Percentiles rank a stretch among this genome's conserved stretches.
Conservation (phyloP, 306 rosid species). For the Gastrolobium bilobum region DNA sequence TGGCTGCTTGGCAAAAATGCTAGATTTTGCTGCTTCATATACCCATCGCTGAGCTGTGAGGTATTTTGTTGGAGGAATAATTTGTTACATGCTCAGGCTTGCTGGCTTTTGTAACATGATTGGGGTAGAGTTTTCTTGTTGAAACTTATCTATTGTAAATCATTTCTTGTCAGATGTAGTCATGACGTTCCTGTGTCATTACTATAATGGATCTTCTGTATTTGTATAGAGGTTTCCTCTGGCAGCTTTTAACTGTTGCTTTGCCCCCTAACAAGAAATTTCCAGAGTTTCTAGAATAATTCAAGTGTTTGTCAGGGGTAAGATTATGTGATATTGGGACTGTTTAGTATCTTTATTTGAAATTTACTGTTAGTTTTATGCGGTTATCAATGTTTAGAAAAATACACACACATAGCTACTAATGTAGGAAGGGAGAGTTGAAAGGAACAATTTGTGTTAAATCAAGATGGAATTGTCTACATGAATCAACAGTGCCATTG, state of each 20-base stretch:
- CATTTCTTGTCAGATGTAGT: slow-evolving; percentile 34
- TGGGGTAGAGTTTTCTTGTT: slow-evolving; percentile 28
- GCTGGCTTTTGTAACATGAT: slow-evolving; percentile 42
- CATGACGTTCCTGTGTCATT: slow-evolving; percentile 44
- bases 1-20: slow-evolving; percentile 34
- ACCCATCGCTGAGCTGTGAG: slow-evolving; percentile 38
- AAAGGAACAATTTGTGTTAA: not conserved
- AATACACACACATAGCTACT: not conserved
- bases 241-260: slow-evolving; percentile 44
- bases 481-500: too few relatives aligned
- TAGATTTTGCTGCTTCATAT: slow-evolving; percentile 33
- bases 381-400: not conserved
- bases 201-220: slow-evolving; percentile 30
- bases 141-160: slow-evolving; percentile 28
- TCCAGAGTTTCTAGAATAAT: slow-evolving; percentile 45
- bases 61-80: slow-evolving; percentile 35
- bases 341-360: slow-evolving; percentile 30
- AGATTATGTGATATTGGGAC: slow-evolving; percentile 29
- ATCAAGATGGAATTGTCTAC: too few relatives aligned
- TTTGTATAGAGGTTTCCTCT: slow-evolving; percentile 49
- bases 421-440: not conserved
- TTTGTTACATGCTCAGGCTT: slow-evolving; percentile 38
- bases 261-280: slow-evolving; percentile 29
- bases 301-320: slow-evolving; percentile 29
- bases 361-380: slow-evolving; percentile 32